A percentile compares a stretch with the other conserved stretches of the same genome.
phyloP scores from a whole-genome alignment of 1,139 yeast genomes.

The Taphrina pruni region DNA sequence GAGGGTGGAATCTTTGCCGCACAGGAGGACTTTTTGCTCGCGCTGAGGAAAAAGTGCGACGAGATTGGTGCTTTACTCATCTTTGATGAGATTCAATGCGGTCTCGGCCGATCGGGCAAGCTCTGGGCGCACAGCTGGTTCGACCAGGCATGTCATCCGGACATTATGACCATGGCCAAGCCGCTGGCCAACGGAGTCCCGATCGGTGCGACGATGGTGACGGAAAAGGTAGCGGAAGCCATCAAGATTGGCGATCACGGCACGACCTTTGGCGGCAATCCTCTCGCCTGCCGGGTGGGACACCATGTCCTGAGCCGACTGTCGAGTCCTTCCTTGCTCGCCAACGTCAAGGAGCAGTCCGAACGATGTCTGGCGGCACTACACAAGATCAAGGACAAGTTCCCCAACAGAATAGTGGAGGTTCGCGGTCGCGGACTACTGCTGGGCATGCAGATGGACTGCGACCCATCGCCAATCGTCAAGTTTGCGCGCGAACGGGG shows the following conservation, averaged over 20 bases:
- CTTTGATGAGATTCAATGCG: constrained; percentile 96
- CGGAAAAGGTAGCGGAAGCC: constrained; percentile 73
- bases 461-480: constrained; percentile 71
- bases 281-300: constrained; percentile 84
- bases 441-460: constrained; percentile 76
- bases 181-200: constrained; percentile 99
- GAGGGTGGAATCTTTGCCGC: constrained; percentile 91
- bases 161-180: constrained; percentile 89
- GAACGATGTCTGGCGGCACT: constrained; percentile 57
- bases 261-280: constrained; percentile 97
- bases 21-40: constrained; percentile 65
- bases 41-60: constrained; percentile 70
- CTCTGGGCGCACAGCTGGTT: constrained; percentile 88
- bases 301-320: constrained; percentile 73
- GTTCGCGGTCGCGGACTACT: constrained; percentile 88
- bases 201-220: constrained; percentile 88
- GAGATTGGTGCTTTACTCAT: constrained; percentile 77
- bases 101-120: constrained; percentile 88
- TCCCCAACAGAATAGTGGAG: constrained; percentile 65
- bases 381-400: constrained; percentile 61
- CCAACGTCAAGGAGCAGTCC: constrained; percentile 57
- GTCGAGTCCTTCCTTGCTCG: constrained; percentile 65
- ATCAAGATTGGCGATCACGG: constrained; percentile 95
- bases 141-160: constrained; percentile 78
- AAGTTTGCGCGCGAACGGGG: constrained; percentile 77